Conservation (phyloP, 2,329 filamentous ascomycete genomes). For the Passalora sequoiae region DNA sequence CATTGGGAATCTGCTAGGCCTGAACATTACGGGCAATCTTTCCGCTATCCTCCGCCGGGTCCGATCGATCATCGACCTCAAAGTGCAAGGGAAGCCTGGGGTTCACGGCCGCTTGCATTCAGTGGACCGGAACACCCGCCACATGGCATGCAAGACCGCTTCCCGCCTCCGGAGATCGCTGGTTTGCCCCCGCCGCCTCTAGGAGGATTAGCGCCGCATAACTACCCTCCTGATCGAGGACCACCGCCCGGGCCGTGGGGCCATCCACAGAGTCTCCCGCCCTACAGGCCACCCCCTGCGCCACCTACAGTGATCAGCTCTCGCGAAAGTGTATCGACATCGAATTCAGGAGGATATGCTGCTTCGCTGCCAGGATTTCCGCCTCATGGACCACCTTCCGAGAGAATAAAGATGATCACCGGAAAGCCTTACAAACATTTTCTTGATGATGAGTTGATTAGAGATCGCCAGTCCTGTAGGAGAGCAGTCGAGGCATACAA, state of each 20-base stretch:
- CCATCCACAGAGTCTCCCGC: slow-evolving; percentile 2
- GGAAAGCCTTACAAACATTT: slow-evolving; percentile 76
- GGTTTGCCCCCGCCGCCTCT: slow-evolving; percentile 14
- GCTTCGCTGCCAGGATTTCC: slow-evolving; percentile 20
- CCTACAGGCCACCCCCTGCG: slow-evolving; percentile 8
- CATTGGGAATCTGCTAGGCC: slow-evolving; percentile 1
- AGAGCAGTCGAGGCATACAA: slow-evolving; percentile 82
- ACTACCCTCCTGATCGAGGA: slow-evolving; percentile 1
- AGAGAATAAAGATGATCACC: slow-evolving; percentile 86
- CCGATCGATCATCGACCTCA: slow-evolving; percentile 13
- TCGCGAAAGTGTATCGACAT: slow-evolving; percentile 27
- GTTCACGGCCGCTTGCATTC: slow-evolving; percentile 6
- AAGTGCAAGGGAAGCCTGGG: slow-evolving; percentile 16
- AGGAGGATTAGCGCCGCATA: neutral
- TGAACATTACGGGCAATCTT: slow-evolving; percentile 6
- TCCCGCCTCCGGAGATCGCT: slow-evolving; percentile 16
- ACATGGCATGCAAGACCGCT: slow-evolving; percentile 9
- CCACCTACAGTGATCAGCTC: slow-evolving; percentile 16
- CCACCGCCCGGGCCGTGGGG: slow-evolving; percentile 3
- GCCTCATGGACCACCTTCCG: slow-evolving; percentile 39
- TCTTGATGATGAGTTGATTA: slow-evolving; percentile 64
- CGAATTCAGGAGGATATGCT: slow-evolving; percentile 40
- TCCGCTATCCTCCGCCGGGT: slow-evolving; percentile 11
- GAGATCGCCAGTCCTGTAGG: slow-evolving; percentile 80
- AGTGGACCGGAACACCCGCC: slow-evolving; percentile 3